These are phyloP conservation scores for Coccinonectria pachysandricola DNA, from an alignment of 2,329 filamentous ascomycete genomes.

Conservation along the genomic window DNA sequence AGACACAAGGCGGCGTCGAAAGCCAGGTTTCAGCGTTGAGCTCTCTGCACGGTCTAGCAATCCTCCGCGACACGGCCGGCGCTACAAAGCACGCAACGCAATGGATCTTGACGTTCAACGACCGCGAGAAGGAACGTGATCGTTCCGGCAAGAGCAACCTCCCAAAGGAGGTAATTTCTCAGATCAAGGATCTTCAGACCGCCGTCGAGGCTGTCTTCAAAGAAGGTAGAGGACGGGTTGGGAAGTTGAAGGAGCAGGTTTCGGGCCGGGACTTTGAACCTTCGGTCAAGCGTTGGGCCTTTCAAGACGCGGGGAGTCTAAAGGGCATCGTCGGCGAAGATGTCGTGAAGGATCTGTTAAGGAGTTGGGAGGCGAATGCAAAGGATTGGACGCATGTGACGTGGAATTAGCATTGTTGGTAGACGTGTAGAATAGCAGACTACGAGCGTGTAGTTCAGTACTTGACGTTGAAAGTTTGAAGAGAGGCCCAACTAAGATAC, in stretches of 20 bases:
- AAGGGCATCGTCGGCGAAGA: constrained; percentile 16
- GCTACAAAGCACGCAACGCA: constrained; percentile 22
- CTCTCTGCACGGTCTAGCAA: constrained; percentile 26
- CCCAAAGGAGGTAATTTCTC: constrained; percentile 26
- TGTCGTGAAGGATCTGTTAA: constrained; percentile 18
- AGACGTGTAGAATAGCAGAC: no score
- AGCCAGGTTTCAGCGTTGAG: constrained; percentile 17
- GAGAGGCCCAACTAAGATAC: no score
- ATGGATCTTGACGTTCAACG: constrained; percentile 27
- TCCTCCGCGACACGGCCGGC: constrained; percentile 28
- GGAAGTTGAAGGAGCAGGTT: constrained; percentile 21
- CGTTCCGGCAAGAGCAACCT: constrained; percentile 28
- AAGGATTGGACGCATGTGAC: constrained; percentile 25
- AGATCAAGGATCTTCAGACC: constrained; percentile 24
- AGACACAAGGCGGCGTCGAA: no score
- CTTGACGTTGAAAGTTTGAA: no score
- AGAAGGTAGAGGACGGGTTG: constrained; percentile 22
- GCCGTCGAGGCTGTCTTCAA: constrained; percentile 21
- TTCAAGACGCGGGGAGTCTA: constrained; percentile 14
- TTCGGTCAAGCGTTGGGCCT: constrained; percentile 19
- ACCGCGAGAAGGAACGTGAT: constrained; percentile 30
- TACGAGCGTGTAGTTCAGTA: no score
- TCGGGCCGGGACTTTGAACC: constrained; percentile 17
- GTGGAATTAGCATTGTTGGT: constrained; percentile 25
- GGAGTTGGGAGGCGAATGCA: constrained; percentile 25